Base-by-base conservation (phyloP, 306 rosid genomes). In the Psophocarpus tetragonolobus region DNA sequence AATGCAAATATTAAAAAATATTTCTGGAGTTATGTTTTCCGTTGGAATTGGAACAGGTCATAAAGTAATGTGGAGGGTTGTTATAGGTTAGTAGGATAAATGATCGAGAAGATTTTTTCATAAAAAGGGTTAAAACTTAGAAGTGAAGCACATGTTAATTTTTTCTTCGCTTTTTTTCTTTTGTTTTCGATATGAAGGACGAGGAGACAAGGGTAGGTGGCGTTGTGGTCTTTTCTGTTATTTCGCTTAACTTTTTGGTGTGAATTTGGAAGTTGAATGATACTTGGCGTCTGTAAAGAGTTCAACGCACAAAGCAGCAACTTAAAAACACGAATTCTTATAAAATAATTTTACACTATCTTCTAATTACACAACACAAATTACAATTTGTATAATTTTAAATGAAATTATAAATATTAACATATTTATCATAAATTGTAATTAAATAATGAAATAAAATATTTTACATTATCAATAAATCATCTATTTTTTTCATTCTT, bases 211-310 rank as follows among this genome's bases (percentile, higher is more conserved):
- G 8, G 64, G 32, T 32, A 7, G 77, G 78, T 74, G 0, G 11
- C 1, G 33, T 60, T 27, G 44, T 17, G 29, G 23, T 62, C 2
- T 58, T 58, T 45, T 76, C 48, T 51, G 74, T 76, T 76, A 76
- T 23, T 63, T n/a, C 14, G 51, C 65, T 48, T 35, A n/a, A n/a
- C n/a, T 6, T 74, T 65, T 54, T 9, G 57, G 51, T 66, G 36
- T 73, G 54, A 48, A 47, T 10, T 62, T 17, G 12, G 32, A 66
- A 68, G 17, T 8, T 15, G 75, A 68, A 68, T 54, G 76, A 57
- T 78, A 78, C 76, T 68, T 54, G 60, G 56, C 56, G 56, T 76
- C 56, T 65, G 44, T 12, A 70, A 42, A 63, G 39, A 42, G 36
- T 45, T 75, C 24, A 21, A 75, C 65, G 15, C 21, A 50, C 24